phyloP scores from a whole-genome alignment of 139 green algal species.

The Haematococcus lacustris region DNA sequence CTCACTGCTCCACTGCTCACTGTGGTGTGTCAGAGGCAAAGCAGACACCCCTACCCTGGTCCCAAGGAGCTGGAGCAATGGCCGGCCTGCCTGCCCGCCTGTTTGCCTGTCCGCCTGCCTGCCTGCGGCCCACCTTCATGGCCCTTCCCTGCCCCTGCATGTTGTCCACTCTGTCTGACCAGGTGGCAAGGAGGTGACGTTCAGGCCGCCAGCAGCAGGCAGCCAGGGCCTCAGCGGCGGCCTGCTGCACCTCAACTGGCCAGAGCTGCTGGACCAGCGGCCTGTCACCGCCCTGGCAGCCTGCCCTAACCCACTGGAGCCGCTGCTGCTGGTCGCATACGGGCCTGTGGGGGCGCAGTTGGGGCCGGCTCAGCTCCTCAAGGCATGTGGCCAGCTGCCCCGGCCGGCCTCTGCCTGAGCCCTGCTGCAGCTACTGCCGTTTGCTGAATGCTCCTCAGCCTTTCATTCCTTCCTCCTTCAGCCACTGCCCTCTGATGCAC shows the following conservation, averaged over 20 bases:
- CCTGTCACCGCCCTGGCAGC: constrained; percentile 22
- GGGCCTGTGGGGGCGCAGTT: constrained; percentile 28
- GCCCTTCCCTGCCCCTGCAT: not conserved
- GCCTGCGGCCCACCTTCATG: not conserved
- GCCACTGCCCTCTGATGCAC: no score
- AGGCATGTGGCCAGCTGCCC: no score
- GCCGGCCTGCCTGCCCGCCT: no score
- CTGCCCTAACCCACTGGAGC: constrained; percentile 5
- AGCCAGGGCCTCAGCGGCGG: constrained; percentile 13
- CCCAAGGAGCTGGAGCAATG: no score
- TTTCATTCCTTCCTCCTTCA: no score
- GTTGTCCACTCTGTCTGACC: no score
- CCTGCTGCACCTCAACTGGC: constrained; percentile 8
- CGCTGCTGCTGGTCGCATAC: constrained; percentile 28
- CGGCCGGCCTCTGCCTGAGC: no score
- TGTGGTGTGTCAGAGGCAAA: no score
- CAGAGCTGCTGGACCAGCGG: constrained; percentile 22
- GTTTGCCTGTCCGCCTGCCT: not conserved
- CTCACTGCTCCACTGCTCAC: no score
- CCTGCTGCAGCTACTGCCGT: no score
- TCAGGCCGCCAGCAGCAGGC: not conserved
- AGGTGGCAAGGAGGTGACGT: not conserved
- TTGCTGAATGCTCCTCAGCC: no score
- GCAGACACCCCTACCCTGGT: no score
- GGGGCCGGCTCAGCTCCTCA: constrained; percentile 23